Conservation (phyloP, 179 eudicot species). For the Drosera spatulata region DNA sequence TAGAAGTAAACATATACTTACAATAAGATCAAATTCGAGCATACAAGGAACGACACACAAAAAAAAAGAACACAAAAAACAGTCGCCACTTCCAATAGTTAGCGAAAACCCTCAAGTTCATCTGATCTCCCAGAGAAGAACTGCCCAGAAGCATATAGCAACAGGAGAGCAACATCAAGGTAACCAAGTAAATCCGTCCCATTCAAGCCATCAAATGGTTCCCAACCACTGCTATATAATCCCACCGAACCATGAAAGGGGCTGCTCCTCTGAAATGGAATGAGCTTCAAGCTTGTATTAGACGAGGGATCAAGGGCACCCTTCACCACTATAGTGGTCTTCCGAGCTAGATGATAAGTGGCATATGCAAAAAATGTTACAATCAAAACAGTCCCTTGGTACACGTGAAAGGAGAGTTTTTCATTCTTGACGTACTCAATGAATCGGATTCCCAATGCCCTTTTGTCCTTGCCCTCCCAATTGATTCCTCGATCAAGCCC, state of each 20-base stretch:
- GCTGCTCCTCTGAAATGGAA: constrained; percentile 27
- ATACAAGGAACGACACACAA: no score
- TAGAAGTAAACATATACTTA: no score
- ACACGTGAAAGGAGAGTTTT: constrained; percentile 48
- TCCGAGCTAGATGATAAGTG: constrained; percentile 66
- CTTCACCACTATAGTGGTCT: constrained; percentile 75
- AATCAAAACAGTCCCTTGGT: constrained; percentile 66
- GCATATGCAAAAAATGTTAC: constrained; percentile 75
- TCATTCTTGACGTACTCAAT: constrained; percentile 39
- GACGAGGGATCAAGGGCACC: constrained; percentile 81
- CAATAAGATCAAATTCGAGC: no score
- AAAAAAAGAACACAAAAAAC: no score
- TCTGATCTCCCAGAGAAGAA: constrained; percentile 79
- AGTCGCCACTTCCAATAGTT: constrained; percentile 69
- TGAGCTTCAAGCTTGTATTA: constrained; percentile 16
- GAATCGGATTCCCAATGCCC: constrained; percentile 47
- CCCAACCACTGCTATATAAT: constrained; percentile 53
- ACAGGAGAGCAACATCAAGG: constrained; percentile 77
- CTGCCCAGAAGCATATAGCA: constrained; percentile 68
- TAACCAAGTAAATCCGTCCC: constrained; percentile 77
- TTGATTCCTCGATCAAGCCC: constrained; percentile 35
- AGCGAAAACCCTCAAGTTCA: constrained; percentile 60
- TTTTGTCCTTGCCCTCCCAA: constrained; percentile 23
- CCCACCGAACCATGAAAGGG: constrained; percentile 20
- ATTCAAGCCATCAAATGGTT: constrained; percentile 56